These are phyloP conservation scores for Picea sitchensis DNA, from an alignment of 75 land plant genomes.

Conservation along the genomic window DNA sequence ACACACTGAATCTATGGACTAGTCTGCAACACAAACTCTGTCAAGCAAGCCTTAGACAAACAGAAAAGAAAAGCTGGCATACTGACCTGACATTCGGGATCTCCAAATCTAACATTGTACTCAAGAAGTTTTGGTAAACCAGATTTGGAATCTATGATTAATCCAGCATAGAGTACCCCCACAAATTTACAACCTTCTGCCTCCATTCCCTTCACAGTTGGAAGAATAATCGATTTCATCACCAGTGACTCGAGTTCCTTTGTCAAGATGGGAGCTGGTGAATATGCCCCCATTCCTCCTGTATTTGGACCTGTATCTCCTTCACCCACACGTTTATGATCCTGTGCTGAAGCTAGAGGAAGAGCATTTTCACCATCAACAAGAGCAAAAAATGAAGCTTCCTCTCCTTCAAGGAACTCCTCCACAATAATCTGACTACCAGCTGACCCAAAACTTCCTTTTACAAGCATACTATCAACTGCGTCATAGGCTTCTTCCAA, in stretches of 20 bases:
- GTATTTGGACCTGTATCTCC: constrained; percentile 98
- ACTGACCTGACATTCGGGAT: constrained; percentile 98
- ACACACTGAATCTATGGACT: neutral
- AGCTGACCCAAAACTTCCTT: constrained; percentile 74
- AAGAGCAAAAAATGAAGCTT: constrained; percentile 92
- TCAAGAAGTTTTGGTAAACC: constrained; percentile 93
- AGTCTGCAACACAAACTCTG: neutral
- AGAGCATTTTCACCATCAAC: constrained; percentile 95
- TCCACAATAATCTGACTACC: constrained; percentile 81
- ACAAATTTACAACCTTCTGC: constrained; percentile 90
- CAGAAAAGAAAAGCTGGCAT: neutral
- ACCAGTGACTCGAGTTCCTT: constrained; percentile 62
- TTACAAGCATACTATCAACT: constrained; percentile 79
- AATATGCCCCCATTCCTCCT: constrained; percentile 99
- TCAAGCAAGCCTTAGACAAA: neutral
- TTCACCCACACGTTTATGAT: constrained; percentile 98
- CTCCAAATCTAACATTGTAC: constrained; percentile 98
- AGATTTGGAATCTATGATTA: constrained; percentile 88
- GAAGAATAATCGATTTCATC: constrained; percentile 84
- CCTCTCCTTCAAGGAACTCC: constrained; percentile 95
- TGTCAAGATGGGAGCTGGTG: constrained; percentile 86
- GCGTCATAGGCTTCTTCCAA: constrained; percentile 86
- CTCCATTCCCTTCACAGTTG: constrained; percentile 95
- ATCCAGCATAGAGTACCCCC: constrained; percentile 91
- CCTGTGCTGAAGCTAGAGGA: constrained; percentile 94